Evolutionary conservation across 192 early-diverging fungal genomes (phyloP), one percentile per base, ranked within the genome.

Genomic region (Cetraspora pellucida): DNA sequence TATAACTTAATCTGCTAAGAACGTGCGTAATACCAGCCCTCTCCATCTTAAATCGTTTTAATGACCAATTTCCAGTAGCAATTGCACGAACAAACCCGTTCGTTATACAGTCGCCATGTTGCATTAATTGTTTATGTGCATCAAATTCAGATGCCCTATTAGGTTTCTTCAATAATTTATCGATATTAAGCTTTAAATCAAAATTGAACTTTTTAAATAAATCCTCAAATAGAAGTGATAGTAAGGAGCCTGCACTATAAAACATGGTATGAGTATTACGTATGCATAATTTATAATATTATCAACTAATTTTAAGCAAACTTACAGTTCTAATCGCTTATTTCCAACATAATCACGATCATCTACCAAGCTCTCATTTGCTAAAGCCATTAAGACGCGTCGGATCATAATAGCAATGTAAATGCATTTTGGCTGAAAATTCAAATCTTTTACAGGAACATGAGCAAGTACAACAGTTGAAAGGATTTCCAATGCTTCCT

Each of bases 11-110:
- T 16, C 97, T 93, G 50, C 92, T 92, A 58, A 99, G 83, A 4
- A 98, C 96, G 64, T 99, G 97, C 10, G 96, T 99, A 57, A 99
- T 94, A 45, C 97, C 97, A 13, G 96, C 94, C 14, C 95, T 88
- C 79, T 99, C 97, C 96, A 99, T 98, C 83, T 96, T 98, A 89
- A 99, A 99, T 80, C 97, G 96, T 85, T 97, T 97, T 68, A 99
- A 88, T 65, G 90, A 92, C 97, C 97, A 99, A 80, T 99, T 99
- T 28, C 97, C 97, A 8, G 97, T 95, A 3, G 95, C 96, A 72
- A 99, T 99, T 64, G 96, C 90, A 4, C 96, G 86, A 37, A 94
- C 92, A 50, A 99, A 91, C 3, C 96, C 96, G 57, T 94, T 90
- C 0, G 96, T 97, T 81, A 99, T 98, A 68, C 90, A 81, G 77